Base-by-base conservation (phyloP, 2,329 filamentous ascomycete genomes). In the Talaromyces sp. region DNA sequence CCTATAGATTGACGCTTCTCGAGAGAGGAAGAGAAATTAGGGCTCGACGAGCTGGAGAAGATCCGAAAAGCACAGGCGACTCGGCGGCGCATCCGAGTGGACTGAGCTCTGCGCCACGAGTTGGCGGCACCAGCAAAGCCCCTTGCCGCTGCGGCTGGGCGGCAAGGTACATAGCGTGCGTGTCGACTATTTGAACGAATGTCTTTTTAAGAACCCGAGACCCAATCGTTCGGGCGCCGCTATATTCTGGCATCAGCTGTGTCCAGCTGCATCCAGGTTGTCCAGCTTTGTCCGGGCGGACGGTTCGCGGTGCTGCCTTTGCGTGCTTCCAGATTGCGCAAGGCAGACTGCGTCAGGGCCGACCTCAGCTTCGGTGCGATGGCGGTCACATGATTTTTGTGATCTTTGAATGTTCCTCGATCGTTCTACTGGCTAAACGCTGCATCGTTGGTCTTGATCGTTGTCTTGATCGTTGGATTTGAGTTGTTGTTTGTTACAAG, bases 91-190 rank as follows among this genome's bases (percentile, higher is more conserved):
- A 62, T 53, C 60, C 60, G 60, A 56, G 56, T 62, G 60, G 57
- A 54, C 57, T 43, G 51, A 38, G 32, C 31, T 50, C 56, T 59
- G 53, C 60, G 60, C 60, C 60, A 62, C 60, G 55, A 52, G 29
- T 35, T 38, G 53, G 56, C 53, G 41, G 27, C 48, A 50, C 31
- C 8, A 52, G 51, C 48, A 55, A 41, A 55, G 17, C 51, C 60
- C 60, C 53, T 62, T 59, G 60, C 60, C 60, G 60, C 60, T 62
- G 56, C 60, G 60, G 60, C 60, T 62, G 60, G 60, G 60, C 60
- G 60, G 60, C 56, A 62, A 62, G 46, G 60, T 59, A 61, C 60
- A 32, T 61, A 57, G 59, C 58, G 58, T 57, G 54, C 57, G 59
- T 61, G 55, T 54, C 59, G 55, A 17, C 51, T 52, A 56, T 38